Evolutionary conservation across 371 early-diverging fungal genomes (phyloP).

Genomic region (Umbelopsis sp.): DNA sequence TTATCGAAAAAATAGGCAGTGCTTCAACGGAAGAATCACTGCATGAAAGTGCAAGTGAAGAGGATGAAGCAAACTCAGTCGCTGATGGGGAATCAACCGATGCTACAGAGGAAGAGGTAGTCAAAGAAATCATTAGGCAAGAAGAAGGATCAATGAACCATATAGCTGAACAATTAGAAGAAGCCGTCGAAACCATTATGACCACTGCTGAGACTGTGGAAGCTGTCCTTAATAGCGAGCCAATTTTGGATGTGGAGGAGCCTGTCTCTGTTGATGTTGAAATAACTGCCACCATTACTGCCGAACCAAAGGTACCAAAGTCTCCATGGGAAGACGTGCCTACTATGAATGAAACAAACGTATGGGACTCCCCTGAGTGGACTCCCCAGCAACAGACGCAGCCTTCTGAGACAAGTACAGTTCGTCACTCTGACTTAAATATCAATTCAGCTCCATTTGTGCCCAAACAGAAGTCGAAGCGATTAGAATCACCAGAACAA

Average conservation of each 20-base stretch:
- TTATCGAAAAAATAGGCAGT: not conserved
- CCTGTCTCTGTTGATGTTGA: not conserved
- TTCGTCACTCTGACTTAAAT: not conserved
- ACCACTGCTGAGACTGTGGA: not conserved
- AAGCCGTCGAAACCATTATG: not conserved
- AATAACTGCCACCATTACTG: not conserved
- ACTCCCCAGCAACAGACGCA: not conserved
- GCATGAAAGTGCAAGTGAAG: constrained; percentile 10
- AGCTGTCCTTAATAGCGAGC: not conserved
- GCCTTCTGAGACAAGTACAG: not conserved
- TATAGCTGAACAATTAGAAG: constrained; percentile 1
- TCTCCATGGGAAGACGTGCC: constrained; percentile 6
- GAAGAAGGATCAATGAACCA: not conserved
- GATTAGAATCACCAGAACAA: not conserved
- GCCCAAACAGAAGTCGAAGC: not conserved
- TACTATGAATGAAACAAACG: constrained; percentile 1
- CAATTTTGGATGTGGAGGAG: not conserved
- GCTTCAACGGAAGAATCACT: constrained; percentile 3
- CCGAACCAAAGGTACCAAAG: not conserved
- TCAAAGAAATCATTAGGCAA: not conserved
- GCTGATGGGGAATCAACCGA: constrained; percentile 16
- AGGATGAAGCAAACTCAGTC: constrained; percentile 8
- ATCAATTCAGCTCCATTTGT: constrained; percentile 10
- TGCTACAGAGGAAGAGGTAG: constrained; percentile 11
- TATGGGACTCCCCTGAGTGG: constrained; percentile 13